Percentiles rank a stretch among this genome's conserved stretches.
phyloP scores from a whole-genome alignment of 257 asterid species.

The Petrea volubilis region DNA sequence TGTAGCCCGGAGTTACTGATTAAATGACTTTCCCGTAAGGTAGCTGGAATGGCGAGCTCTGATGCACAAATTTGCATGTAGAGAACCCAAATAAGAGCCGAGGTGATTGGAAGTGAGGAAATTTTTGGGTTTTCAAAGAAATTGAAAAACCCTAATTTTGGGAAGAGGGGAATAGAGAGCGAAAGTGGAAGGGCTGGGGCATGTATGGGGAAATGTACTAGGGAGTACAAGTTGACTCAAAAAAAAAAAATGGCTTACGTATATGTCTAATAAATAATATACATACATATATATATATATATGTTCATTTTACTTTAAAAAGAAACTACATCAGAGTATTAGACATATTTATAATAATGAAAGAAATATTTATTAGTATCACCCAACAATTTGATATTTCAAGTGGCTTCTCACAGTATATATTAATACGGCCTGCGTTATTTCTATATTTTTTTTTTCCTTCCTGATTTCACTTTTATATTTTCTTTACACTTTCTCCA shows the following conservation, averaged over 20 bases:
- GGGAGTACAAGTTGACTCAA: not conserved
- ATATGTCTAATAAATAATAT: no score
- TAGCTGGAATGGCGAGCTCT: slow-evolving; percentile 9
- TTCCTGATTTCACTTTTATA: no score
- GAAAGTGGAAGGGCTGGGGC: slow-evolving; percentile 20
- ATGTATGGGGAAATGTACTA: slow-evolving; percentile 2
- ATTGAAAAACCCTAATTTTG: slow-evolving; percentile 45
- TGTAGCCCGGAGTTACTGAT: slow-evolving; percentile 13
- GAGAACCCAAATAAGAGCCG: slow-evolving; percentile 26
- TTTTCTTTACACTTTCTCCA: no score
- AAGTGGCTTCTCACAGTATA: no score
- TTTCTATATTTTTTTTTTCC: no score
- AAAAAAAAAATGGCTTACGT: not conserved
- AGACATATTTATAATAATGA: no score
- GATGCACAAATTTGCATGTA: slow-evolving; percentile 17
- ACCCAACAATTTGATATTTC: no score
- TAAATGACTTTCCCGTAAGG: not conserved
- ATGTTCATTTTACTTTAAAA: no score
- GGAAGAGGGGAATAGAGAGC: slow-evolving; percentile 25
- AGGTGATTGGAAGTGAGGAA: slow-evolving; percentile 4
- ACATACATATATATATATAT: no score
- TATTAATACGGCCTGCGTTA: no score
- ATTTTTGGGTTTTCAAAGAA: slow-evolving; percentile 28
- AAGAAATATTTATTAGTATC: no score
- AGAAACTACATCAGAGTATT: no score